Conservation (phyloP, 2,329 filamentous ascomycete genomes). For the Leptographium lundbergii region DNA sequence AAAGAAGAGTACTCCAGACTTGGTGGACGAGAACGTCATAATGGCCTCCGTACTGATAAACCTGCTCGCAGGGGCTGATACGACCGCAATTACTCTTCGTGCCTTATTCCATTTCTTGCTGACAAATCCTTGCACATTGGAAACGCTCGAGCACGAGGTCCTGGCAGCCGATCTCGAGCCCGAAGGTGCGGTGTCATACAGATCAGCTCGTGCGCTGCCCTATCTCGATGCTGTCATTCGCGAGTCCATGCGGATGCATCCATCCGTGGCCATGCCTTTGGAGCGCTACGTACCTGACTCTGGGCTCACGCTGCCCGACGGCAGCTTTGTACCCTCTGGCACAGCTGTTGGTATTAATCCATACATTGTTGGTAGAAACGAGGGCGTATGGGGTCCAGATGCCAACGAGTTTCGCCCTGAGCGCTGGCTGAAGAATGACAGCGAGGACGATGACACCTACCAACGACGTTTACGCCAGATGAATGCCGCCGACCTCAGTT, state of each 20-base stretch:
- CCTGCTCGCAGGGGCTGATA: conserved; percentile 23
- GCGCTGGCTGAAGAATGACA: conserved; percentile 27
- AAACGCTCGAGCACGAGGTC: conserved; percentile 22
- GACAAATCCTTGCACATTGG: conserved; percentile 15
- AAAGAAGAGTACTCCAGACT: conserved; percentile 20
- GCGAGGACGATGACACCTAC: conserved; percentile 7
- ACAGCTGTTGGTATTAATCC: conserved; percentile 21
- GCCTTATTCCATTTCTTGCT: conserved; percentile 23
- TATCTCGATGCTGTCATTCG: conserved; percentile 37
- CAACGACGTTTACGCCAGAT: conserved; percentile 21
- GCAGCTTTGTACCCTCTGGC: conserved; percentile 7
- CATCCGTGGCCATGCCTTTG: conserved; percentile 10
- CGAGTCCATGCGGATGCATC: conserved; percentile 32
- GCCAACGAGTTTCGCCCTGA: conserved; percentile 31
- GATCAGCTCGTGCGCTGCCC: conserved; percentile 16
- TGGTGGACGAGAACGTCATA: conserved; percentile 23
- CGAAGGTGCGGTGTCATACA: background rate
- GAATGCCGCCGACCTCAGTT: conserved; percentile 25
- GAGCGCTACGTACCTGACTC: conserved; percentile 1
- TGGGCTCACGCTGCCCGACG: background rate
- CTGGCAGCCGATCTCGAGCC: conserved; percentile 17
- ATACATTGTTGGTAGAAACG: conserved; percentile 23
- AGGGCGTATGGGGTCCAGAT: conserved; percentile 28
- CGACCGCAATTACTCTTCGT: conserved; percentile 22
- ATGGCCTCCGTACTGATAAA: conserved; percentile 23